Percentiles rank a stretch among this genome's conserved stretches.
These are phyloP conservation scores for Tolypocladium guangdongense DNA, from an alignment of 2,329 filamentous ascomycete species.

Conservation along the genomic window DNA sequence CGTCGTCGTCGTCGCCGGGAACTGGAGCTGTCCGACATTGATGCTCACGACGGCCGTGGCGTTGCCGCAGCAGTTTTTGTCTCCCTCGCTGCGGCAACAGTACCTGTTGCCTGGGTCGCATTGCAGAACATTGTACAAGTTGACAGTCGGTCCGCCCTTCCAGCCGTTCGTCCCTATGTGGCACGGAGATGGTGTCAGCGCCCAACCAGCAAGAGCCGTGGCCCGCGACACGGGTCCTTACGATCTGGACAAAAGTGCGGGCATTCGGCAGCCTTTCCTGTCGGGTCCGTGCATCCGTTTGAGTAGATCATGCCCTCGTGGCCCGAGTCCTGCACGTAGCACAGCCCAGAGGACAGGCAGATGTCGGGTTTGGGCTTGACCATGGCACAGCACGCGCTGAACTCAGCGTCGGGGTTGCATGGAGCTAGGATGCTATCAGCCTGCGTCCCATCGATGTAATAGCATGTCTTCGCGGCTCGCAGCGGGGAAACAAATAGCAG, in stretches of 20 bases:
- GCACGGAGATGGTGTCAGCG: background rate
- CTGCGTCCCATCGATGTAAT: constrained; percentile 5
- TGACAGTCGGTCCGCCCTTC: background rate
- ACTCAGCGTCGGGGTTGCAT: constrained; percentile 8
- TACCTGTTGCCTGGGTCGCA: constrained; percentile 6
- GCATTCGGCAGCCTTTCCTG: constrained; percentile 5
- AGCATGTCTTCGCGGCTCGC: constrained; percentile 22
- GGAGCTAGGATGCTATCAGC: constrained; percentile 1
- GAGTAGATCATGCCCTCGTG: constrained; percentile 9
- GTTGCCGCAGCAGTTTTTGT: constrained; percentile 10
- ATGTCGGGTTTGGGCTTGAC: constrained; percentile 9
- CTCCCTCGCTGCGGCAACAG: constrained; percentile 7
- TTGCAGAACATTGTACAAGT: constrained; percentile 8
- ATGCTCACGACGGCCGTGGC: background rate
- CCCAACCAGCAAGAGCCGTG: background rate
- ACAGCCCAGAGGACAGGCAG: constrained; percentile 11
- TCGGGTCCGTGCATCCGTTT: constrained; percentile 11
- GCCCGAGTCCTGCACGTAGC: constrained; percentile 7
- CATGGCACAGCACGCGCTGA: constrained; percentile 10
- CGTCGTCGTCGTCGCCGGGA: background rate
- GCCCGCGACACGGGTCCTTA: background rate
- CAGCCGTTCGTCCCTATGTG: constrained; percentile 2
- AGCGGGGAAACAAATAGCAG: background rate
- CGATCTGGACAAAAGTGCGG: constrained; percentile 8
- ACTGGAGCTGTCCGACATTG: constrained; percentile 1